Conservation (phyloP, 2,329 filamentous ascomycete genomes). For the Exophiala viscosa region DNA sequence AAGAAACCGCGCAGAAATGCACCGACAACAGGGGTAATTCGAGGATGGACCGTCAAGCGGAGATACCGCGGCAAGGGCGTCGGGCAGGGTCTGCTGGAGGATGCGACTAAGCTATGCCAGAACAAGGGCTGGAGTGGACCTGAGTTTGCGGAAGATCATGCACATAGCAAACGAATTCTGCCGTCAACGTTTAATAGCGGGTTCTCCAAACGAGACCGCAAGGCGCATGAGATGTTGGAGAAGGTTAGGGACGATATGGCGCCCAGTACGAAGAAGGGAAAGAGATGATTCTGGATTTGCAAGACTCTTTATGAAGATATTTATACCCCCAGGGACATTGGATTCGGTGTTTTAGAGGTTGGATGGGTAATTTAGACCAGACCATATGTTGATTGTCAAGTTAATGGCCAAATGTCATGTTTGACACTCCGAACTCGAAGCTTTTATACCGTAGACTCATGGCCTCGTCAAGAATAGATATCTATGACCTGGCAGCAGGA, state of each 20-base stretch:
- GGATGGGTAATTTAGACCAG: no score
- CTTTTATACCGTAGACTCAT: no score
- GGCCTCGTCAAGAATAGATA: no score
- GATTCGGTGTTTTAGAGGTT: no score
- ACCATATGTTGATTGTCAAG: no score
- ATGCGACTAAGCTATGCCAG: slow-evolving; percentile 65
- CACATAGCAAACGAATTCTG: slow-evolving; percentile 64
- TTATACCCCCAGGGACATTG: no score
- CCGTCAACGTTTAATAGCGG: slow-evolving; percentile 56
- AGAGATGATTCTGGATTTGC: slow-evolving; percentile 5
- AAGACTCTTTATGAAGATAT: no score
- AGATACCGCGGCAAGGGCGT: slow-evolving; percentile 68
- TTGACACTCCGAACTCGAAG: no score
- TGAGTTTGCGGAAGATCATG: slow-evolving; percentile 73
- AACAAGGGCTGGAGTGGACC: slow-evolving; percentile 66
- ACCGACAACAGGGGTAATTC: slow-evolving; percentile 44
- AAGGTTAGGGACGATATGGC: slow-evolving; percentile 18
- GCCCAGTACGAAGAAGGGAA: slow-evolving; percentile 7
- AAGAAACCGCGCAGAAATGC: slow-evolving; percentile 20
- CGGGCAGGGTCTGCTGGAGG: slow-evolving; percentile 67
- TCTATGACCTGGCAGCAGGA: no score
- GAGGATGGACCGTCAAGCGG: slow-evolving; percentile 75
- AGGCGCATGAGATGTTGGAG: slow-evolving; percentile 46
- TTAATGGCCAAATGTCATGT: no score
- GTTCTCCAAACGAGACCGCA: slow-evolving; percentile 58